A percentile compares a stretch with the other conserved stretches of the same genome.
Evolutionary conservation across 2,329 filamentous ascomycete species (phyloP).

Genomic region (Arthrinium puccinioides): DNA sequence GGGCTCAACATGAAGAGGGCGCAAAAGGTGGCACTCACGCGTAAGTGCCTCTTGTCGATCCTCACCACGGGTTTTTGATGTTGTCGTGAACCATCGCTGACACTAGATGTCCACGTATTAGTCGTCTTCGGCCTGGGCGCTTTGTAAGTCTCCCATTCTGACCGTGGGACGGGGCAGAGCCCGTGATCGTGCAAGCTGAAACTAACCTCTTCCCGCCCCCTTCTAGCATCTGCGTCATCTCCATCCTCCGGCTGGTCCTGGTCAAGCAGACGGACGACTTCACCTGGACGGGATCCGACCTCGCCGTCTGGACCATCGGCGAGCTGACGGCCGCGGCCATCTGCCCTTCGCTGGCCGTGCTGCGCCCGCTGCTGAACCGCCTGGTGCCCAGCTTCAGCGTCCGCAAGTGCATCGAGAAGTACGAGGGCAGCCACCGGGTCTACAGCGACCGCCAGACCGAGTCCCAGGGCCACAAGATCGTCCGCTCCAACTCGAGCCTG

Average conservation of each 20-base stretch:
- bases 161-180: not conserved
- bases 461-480: no score
- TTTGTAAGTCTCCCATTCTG: not conserved
- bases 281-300: not conserved
- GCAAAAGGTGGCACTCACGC: not conserved
- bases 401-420: no score
- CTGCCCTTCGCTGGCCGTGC: conserved; percentile 1
- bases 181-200: not conserved
- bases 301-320: not conserved
- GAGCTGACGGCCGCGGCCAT: not conserved
- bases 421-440: no score
- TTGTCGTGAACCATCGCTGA: no score
- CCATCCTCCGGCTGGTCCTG: not conserved
- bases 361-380: not conserved
- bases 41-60: not conserved
- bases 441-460: no score
- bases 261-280: not conserved
- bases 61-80: not conserved
- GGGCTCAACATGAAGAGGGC: not conserved
- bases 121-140: not conserved
- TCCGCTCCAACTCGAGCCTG: no score
- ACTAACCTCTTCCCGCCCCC: not conserved
- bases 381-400: conserved; percentile 4
- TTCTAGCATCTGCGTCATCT: not conserved
- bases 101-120: no score